phyloP scores from a whole-genome alignment of 2,329 filamentous ascomycete species.

The Fusarium clavum region DNA sequence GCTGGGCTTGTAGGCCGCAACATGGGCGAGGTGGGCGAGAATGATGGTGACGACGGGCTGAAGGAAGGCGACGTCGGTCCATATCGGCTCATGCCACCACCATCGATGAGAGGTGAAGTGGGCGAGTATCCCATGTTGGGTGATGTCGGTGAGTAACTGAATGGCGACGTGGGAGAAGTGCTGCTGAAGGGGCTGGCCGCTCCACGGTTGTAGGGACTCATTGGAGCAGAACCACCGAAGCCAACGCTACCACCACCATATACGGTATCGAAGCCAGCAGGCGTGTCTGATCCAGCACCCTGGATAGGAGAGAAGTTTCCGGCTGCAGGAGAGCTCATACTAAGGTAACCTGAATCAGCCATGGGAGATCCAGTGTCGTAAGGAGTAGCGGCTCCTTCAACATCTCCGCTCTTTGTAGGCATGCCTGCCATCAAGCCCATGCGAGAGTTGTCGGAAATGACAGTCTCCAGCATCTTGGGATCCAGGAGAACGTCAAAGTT shows the following conservation, averaged over 20 bases:
- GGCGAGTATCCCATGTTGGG: conserved; percentile 80
- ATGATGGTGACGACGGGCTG: conserved; percentile 71
- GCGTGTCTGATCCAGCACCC: conserved; percentile 76
- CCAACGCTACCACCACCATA: conserved; percentile 63
- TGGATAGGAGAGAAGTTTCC: conserved; percentile 83
- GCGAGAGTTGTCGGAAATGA: conserved; percentile 90
- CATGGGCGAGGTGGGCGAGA: conserved; percentile 71
- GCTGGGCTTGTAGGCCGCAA: conserved; percentile 66
- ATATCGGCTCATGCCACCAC: conserved; percentile 61
- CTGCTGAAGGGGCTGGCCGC: conserved; percentile 82
- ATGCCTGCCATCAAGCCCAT: conserved; percentile 85
- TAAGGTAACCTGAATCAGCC: conserved; percentile 75
- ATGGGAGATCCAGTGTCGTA: conserved; percentile 91
- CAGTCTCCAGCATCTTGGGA: conserved; percentile 93
- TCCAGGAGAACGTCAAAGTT: conserved; percentile 95
- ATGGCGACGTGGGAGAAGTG: conserved; percentile 74
- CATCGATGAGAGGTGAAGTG: conserved; percentile 74
- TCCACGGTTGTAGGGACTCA: conserved; percentile 73
- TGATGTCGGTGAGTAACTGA: conserved; percentile 81
- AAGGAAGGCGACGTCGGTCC: conserved; percentile 69
- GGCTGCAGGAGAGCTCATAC: conserved; percentile 70
- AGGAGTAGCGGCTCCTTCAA: conserved; percentile 89
- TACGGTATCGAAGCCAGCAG: conserved; percentile 73
- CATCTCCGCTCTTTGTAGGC: conserved; percentile 77
- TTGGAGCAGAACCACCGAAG: conserved; percentile 59